A percentile compares a stretch with the other conserved stretches of the same genome.
phyloP scores from a whole-genome alignment of 352 stramenopile genomes.

The Globisporangium paroecandrum region DNA sequence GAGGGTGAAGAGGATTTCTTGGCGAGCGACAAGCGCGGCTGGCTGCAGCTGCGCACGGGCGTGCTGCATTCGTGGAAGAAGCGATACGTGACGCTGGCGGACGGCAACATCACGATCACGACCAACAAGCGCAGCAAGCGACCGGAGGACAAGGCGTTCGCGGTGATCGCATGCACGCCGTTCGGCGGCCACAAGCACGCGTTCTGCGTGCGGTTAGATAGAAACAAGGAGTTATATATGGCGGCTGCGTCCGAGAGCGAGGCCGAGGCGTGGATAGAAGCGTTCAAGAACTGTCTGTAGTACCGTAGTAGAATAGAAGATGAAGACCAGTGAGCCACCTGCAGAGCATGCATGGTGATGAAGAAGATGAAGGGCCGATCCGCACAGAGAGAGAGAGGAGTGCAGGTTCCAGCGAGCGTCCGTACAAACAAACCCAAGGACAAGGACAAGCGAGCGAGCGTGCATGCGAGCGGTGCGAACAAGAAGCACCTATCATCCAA shows the following conservation, averaged over 20 bases:
- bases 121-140: slow-evolving; percentile 27
- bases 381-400: not conserved
- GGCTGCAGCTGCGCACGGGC: slow-evolving; percentile 37
- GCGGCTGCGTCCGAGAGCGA: slow-evolving; percentile 41
- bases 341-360: not conserved
- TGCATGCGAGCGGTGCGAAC: not conserved
- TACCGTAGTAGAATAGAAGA: not conserved
- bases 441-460: not conserved
- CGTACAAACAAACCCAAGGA: not conserved
- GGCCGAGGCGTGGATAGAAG: slow-evolving; percentile 46
- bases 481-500: not conserved
- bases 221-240: slow-evolving; percentile 55
- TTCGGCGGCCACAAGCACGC: slow-evolving; percentile 41
- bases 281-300: slow-evolving; percentile 38
- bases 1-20: slow-evolving; percentile 29
- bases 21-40: slow-evolving; percentile 37
- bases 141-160: slow-evolving; percentile 36
- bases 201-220: slow-evolving; percentile 47
- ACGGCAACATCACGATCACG: slow-evolving; percentile 46
- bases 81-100: slow-evolving; percentile 41
- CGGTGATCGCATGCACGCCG: slow-evolving; percentile 41
- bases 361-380: not conserved
- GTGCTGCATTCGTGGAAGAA: slow-evolving; percentile 50
- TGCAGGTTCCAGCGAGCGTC: not conserved
- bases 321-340: not conserved